Conservation (phyloP, 176 grass and related monocot species). For the Tuctoria greenei region DNA sequence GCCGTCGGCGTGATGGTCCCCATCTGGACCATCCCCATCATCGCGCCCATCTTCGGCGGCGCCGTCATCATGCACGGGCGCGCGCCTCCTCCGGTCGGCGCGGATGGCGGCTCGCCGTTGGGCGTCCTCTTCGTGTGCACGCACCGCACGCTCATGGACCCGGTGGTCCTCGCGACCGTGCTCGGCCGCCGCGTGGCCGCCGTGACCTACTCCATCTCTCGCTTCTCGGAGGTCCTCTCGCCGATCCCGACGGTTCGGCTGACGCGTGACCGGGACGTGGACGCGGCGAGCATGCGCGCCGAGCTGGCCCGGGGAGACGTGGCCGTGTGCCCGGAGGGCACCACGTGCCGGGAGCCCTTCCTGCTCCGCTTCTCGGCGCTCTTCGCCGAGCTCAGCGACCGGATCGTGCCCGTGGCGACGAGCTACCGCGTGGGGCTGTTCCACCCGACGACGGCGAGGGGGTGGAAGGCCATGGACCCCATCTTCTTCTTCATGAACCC, state of each 20-base stretch:
- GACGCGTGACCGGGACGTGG: constrained; percentile 52
- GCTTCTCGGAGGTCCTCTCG: constrained; percentile 62
- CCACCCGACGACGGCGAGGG: constrained; percentile 89
- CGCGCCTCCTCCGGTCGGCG: constrained; percentile 27
- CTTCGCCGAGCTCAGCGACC: constrained; percentile 92
- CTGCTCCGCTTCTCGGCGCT: constrained; percentile 87
- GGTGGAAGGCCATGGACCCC: constrained; percentile 97
- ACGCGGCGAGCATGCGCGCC: constrained; percentile 47
- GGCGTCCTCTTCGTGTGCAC: constrained; percentile 93
- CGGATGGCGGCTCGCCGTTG: neutral
- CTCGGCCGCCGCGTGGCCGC: constrained; percentile 62
- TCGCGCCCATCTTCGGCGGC: constrained; percentile 67
- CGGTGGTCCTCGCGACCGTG: constrained; percentile 60
- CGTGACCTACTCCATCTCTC: constrained; percentile 83
- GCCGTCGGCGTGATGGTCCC: constrained; percentile 60
- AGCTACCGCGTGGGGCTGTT: constrained; percentile 83
- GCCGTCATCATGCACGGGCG: constrained; percentile 55
- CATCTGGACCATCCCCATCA: constrained; percentile 45
- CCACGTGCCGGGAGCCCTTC: constrained; percentile 92
- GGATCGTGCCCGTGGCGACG: constrained; percentile 87
- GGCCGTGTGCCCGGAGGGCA: constrained; percentile 87
- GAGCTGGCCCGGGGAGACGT: constrained; percentile 73
- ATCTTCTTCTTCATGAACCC: constrained; percentile 99
- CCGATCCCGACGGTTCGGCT: constrained; percentile 71
- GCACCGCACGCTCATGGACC: constrained; percentile 84